These are phyloP conservation scores for Phallus indusiatus DNA, from an alignment of 768 basidiomycete species.

Conservation along the genomic window DNA sequence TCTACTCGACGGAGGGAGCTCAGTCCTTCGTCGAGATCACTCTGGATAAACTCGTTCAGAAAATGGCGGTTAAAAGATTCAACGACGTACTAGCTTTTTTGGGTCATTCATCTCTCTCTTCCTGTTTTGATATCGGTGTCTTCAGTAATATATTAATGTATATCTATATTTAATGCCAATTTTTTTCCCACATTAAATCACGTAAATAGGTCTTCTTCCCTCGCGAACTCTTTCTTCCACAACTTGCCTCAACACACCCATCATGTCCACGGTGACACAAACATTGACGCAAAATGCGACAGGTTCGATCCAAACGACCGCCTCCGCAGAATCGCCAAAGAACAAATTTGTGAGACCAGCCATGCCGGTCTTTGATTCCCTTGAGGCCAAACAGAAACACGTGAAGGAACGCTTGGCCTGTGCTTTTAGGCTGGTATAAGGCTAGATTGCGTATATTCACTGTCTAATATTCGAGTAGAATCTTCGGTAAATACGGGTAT, in stretches of 20 bases:
- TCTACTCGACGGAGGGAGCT: conserved; percentile 5
- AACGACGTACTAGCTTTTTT: conserved; percentile 43
- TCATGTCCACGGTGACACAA: conserved; percentile 1
- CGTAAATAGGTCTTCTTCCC: neutral
- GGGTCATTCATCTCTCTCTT: neutral
- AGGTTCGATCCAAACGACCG: neutral
- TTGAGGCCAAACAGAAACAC: conserved; percentile 5
- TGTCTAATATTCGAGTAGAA: conserved; percentile 31
- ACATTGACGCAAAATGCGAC: neutral
- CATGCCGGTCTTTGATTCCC: neutral
- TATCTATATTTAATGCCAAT: neutral
- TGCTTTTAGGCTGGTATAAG: conserved; percentile 1
- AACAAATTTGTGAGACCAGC: neutral
- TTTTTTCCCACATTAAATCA: neutral
- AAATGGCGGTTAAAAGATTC: conserved; percentile 72
- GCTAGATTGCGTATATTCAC: conserved; percentile 31
- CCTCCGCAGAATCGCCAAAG: neutral
- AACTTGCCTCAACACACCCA: neutral
- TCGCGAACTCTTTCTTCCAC: neutral
- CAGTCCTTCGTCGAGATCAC: conserved; percentile 35
- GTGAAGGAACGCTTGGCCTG: conserved; percentile 9
- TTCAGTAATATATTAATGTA: neutral
- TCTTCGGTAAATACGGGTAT: conserved; percentile 7
- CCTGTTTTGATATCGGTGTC: neutral
- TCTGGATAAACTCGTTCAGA: conserved; percentile 73